Evolutionary conservation across 306 rosid genomes (phyloP).

Genomic region (Cicer yamashitae): DNA sequence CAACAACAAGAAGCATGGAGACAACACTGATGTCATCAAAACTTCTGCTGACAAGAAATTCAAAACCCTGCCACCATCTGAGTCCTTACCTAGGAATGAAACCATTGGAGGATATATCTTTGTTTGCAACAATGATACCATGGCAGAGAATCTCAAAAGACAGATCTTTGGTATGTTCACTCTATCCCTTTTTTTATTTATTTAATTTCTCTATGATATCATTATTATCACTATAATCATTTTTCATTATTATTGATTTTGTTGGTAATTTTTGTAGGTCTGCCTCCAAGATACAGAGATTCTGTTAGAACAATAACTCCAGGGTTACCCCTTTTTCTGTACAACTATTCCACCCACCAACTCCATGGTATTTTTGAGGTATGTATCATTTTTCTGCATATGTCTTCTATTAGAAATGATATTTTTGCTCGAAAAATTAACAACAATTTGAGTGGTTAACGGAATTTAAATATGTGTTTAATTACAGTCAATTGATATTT

Average conservation of each 20-base stretch:
- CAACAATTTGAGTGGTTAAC: too few species aligned
- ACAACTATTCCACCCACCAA: constrained; percentile 97
- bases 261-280: constrained; percentile 53
- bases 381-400: constrained; percentile 7
- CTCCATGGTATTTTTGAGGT: constrained; percentile 99
- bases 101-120: constrained; percentile 88
- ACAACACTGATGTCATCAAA: constrained; percentile 51
- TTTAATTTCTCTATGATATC: not conserved
- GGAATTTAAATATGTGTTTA: too few species aligned
- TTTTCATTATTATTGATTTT: constrained; percentile 13
- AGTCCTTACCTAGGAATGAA: constrained; percentile 78
- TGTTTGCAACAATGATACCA: constrained; percentile 96
- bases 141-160: constrained; percentile 88
- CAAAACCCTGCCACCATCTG: constrained; percentile 85
- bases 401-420: not conserved
- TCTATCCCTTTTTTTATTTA: not conserved
- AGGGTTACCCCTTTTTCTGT: constrained; percentile 91
- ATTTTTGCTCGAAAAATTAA: too few species aligned
- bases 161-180: constrained; percentile 76
- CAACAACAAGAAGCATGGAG: constrained; percentile 55
- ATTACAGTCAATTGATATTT: too few species aligned
- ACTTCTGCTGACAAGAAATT: constrained; percentile 68
- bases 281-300: constrained; percentile 92
- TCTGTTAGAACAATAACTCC: constrained; percentile 93
- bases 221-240: not conserved